Evolutionary conservation across 2,329 filamentous ascomycete genomes (phyloP), one percentile per base, ranked within the genome.

Genomic region (Fulvia fulva): DNA sequence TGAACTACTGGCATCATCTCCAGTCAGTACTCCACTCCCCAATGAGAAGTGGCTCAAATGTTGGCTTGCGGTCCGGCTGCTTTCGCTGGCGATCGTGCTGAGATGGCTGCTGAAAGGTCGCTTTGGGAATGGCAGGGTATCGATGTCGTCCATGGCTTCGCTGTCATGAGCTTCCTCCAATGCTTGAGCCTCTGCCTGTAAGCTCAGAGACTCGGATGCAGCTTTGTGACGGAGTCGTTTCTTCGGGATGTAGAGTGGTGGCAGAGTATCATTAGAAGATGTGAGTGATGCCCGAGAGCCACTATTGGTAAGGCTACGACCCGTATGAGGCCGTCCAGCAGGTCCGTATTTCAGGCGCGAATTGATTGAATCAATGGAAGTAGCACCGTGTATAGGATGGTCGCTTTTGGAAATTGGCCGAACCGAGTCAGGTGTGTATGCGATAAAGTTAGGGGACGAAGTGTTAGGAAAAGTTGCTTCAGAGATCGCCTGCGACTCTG

Each of bases 11-110:
- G 64, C 56, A 45, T 70, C 67, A 55, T 71, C 68, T 16, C 66
- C 68, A 19, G 69, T 71, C 58, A 68, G 50, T 8, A 70, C 67
- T 19, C 69, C 70, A 55, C 68, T 71, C 8, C 68, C 69, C 14
- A 67, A 58, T 1, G 69, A 71, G 58, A 71, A 71, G 46, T 71
- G 68, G 50, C 69, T 71, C 44, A 70, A 58, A 41, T 69, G 67
- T 25, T 64, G 67, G 53, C 65, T 70, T 26, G 58, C 63, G 14
- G 56, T 61, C 51, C 67, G 51, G 47, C 67, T 67, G 51, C 71
- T 72, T 53, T 71, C 70, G 59, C 71, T 73, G 8, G 69, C 70
- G 51, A 74, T 74, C 4, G 72, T 74, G 44, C 71, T 73, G 37
- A 74, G 64, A 53, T 71, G 65, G 51, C 65, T 67, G 57, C 63